Percentiles rank a stretch among this genome's conserved stretches.
phyloP scores from a whole-genome alignment of 2,329 filamentous ascomycete genomes.

The Metarhizium sp. region DNA sequence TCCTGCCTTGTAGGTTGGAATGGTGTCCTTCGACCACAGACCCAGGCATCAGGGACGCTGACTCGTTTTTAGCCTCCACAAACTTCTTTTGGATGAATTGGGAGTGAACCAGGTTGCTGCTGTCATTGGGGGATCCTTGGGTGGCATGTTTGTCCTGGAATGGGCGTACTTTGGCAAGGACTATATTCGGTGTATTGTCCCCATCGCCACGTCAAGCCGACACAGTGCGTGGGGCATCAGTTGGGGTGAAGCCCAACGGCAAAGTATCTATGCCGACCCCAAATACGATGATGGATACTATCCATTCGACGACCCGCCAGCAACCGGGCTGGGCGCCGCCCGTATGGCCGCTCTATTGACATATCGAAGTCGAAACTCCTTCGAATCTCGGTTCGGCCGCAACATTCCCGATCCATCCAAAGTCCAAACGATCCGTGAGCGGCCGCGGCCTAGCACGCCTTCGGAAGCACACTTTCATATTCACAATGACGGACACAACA shows the following conservation, averaged over 20 bases:
- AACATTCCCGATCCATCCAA: constrained; percentile 83
- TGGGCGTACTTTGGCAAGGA: constrained; percentile 86
- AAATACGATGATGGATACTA: constrained; percentile 99
- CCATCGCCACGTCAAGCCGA: constrained; percentile 74
- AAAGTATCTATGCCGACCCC: constrained; percentile 94
- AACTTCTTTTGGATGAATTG: constrained; percentile 68
- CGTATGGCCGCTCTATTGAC: constrained; percentile 95
- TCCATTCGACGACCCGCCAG: constrained; percentile 73
- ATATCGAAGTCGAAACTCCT: constrained; percentile 93
- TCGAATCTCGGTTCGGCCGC: constrained; percentile 88
- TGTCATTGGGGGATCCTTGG: constrained; percentile 76
- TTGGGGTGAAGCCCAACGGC: constrained; percentile 81
- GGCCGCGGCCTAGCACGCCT: constrained; percentile 48
- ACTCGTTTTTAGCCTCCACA: constrained; percentile 56
- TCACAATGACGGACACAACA: constrained; percentile 72
- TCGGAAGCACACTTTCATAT: constrained; percentile 69
- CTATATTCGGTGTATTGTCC: constrained; percentile 71
- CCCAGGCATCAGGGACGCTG: constrained; percentile 6
- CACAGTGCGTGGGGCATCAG: constrained; percentile 88
- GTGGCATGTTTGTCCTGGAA: constrained; percentile 84
- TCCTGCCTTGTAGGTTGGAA: background rate
- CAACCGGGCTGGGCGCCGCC: constrained; percentile 80
- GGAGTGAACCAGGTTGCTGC: constrained; percentile 70
- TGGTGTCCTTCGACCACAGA: background rate
- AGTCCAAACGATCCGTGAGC: constrained; percentile 71